Conservation (phyloP, 2,329 filamentous ascomycete species). For the Colletotrichum tropicicola region DNA sequence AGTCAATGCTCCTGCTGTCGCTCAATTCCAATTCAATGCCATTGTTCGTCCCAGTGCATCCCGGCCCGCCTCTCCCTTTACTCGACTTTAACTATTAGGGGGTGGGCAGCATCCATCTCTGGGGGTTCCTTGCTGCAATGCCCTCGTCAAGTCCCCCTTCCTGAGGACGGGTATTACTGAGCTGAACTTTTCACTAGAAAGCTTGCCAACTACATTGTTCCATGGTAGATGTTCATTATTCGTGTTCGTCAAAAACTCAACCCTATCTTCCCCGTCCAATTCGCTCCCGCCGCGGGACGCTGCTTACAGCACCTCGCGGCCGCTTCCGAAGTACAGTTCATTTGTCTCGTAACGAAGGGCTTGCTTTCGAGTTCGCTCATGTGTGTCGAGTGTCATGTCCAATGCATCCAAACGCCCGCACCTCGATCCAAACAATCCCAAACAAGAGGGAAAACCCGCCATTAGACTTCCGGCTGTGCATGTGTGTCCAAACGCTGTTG, state of each 20-base stretch:
- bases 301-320: background rate
- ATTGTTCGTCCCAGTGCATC: background rate
- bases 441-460: background rate
- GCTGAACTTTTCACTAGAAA: background rate
- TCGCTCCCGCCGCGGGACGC: background rate
- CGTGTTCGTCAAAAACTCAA: background rate
- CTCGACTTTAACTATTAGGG: conserved; percentile 14
- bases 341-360: conserved; percentile 6
- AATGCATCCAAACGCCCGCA: background rate
- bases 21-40: conserved; percentile 5
- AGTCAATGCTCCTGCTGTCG: conserved; percentile 6
- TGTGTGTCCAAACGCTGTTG: background rate
- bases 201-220: background rate
- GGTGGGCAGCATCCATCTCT: background rate
- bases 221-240: conserved; percentile 1
- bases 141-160: background rate
- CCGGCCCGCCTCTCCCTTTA: conserved; percentile 3
- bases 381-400: background rate
- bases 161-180: background rate
- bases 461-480: conserved; percentile 3
- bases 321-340: background rate
- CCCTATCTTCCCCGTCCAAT: background rate
- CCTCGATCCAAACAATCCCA: background rate
- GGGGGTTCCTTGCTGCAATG: conserved; percentile 5
- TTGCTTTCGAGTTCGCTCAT: background rate